Conservation (phyloP, 2,329 filamentous ascomycete species). For the Atkinsonella texensis region DNA sequence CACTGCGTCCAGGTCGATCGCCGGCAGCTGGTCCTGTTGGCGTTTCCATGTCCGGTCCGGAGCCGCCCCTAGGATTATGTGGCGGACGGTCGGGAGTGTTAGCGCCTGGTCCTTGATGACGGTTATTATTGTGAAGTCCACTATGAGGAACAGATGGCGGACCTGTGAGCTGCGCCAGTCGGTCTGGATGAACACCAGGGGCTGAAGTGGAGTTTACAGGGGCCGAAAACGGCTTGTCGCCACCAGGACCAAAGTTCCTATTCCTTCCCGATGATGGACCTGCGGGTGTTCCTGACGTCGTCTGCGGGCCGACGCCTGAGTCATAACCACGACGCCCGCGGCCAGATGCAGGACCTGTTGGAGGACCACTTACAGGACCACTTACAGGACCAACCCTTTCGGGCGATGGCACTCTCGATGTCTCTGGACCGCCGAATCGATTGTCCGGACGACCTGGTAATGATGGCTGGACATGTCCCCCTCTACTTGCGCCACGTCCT, state of each 20-base stretch:
- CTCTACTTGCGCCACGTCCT: constrained; percentile 30
- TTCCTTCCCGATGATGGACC: constrained; percentile 28
- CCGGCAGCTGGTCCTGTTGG: constrained; percentile 24
- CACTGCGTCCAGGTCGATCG: constrained; percentile 24
- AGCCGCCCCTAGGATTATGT: constrained; percentile 10
- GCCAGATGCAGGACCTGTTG: constrained; percentile 40
- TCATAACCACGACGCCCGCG: constrained; percentile 35
- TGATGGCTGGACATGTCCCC: constrained; percentile 19
- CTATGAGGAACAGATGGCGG: constrained; percentile 18
- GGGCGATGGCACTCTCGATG: constrained; percentile 30
- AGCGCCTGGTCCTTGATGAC: constrained; percentile 15
- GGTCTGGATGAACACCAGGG: constrained; percentile 36
- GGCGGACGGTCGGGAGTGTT: constrained; percentile 15
- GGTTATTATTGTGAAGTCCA: constrained; percentile 16
- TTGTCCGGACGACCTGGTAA: constrained; percentile 29
- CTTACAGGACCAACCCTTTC: constrained; percentile 35
- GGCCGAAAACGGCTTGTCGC: constrained; percentile 13
- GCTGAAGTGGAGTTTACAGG: constrained; percentile 15
- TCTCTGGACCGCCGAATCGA: constrained; percentile 28
- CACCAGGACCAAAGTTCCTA: constrained; percentile 22
- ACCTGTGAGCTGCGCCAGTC: constrained; percentile 33
- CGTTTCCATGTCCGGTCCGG: constrained; percentile 16
- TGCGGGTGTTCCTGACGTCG: constrained; percentile 16
- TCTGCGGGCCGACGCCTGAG: constrained; percentile 17
- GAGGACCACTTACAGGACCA: constrained; percentile 43